phyloP scores from a whole-genome alignment of 2,329 filamentous ascomycete genomes.

The Aspergillus quadrilineatus region DNA sequence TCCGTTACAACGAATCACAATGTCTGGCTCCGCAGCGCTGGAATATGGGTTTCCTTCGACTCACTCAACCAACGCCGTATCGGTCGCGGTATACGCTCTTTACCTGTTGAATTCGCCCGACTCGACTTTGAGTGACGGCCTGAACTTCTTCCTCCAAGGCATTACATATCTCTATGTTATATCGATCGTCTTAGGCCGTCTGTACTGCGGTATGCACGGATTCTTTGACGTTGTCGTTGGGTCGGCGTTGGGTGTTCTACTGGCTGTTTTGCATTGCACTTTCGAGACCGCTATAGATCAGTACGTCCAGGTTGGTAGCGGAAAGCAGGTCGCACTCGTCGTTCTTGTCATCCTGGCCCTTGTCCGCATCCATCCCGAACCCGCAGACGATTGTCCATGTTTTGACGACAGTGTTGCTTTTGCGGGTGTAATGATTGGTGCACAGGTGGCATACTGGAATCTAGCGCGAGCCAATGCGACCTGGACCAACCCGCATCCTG shows the following conservation, averaged over 20 bases:
- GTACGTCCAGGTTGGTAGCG: conserved; percentile 66
- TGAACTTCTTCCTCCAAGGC: conserved; percentile 63
- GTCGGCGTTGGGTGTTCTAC: conserved; percentile 68
- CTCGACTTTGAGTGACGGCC: conserved; percentile 59
- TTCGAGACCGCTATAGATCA: conserved; percentile 63
- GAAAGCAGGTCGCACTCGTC: conserved; percentile 63
- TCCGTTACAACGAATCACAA: conserved; percentile 89
- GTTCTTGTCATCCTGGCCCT: conserved; percentile 69
- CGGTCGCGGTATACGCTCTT: conserved; percentile 82
- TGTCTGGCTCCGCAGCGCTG: conserved; percentile 91
- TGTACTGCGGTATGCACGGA: conserved; percentile 99
- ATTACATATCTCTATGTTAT: conserved; percentile 79
- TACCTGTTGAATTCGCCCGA: conserved; percentile 66
- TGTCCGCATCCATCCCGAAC: conserved; percentile 89
- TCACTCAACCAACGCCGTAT: conserved; percentile 94
- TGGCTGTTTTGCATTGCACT: conserved; percentile 56
- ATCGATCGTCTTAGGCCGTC: conserved; percentile 84
- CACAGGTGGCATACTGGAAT: conserved; percentile 81
- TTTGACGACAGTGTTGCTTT: conserved; percentile 96
- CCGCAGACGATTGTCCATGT: conserved; percentile 93
- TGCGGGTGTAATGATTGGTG: conserved; percentile 81
- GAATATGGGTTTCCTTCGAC: conserved; percentile 98
- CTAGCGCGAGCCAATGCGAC: conserved; percentile 61
- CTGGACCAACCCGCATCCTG: conserved; percentile 55
- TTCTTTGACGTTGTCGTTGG: conserved; percentile 88